Base-by-base conservation (phyloP, 768 basidiomycete species). In the Pholiota molesta region DNA sequence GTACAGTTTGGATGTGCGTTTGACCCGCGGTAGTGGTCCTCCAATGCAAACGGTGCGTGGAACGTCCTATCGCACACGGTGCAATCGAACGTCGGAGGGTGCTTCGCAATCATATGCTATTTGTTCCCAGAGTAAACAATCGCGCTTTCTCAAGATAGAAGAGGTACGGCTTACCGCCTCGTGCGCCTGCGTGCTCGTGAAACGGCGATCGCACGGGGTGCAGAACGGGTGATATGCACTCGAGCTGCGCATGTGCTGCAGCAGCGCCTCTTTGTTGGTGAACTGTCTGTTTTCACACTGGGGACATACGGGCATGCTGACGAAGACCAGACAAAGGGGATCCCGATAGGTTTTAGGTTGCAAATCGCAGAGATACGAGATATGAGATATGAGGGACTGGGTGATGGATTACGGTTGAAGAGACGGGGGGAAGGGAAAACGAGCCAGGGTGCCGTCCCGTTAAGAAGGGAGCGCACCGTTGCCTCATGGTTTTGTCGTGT, bases 21-120 rank as follows among this genome's bases (percentile, higher is more conserved):
- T 10, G 79, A 78, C 7, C 81, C 82, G 29, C 80, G 72, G 64
- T 79, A 83, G 60, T 83, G 82, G 60, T 81, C 80, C 14, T 80
- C 76, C 21, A 82, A 66, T 2, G 78, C 76, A 53, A 75, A 73
- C 16, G 71, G 73, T 17, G 73, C 75, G 37, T 71, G 66, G 59
- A 73, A 81, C 5, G 64, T 69, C 45, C 75, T 62, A 37, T 70
- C 70, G 65, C 79, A 80, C 16, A 63, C 59, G 6, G 64, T 58
- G 61, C 79, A 81, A 64, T 78, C 77, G 62, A 73, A 80, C 9
- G 79, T 79, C n/a, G 77, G 77, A 31, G 79, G 79, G 51, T 80
- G 79, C 65, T 78, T 80, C 14, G 75, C 75, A 2, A 72, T 70
- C 75, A 77, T 77, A 61, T 80, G 79, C 79, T 79, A 64, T 53